Evolutionary conservation across 108 stramenopile genomes (phyloP).

Genomic region (Stephanodiscus minutulus): DNA sequence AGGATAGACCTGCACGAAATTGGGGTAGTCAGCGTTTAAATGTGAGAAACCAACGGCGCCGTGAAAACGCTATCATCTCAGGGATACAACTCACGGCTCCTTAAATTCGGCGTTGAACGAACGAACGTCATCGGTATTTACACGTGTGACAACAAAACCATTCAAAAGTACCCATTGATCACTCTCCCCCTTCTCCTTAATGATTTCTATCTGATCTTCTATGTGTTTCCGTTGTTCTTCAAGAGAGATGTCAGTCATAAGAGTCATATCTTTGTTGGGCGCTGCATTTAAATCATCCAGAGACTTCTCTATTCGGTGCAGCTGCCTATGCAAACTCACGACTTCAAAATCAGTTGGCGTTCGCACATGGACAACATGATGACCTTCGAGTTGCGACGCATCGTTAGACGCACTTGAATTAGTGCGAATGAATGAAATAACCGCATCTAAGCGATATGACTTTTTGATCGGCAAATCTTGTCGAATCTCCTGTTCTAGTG

Average conservation of each 20-base stretch:
- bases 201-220: conserved; percentile 31
- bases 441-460: conserved; percentile 67
- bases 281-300: conserved; percentile 10
- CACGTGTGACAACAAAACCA: conserved; percentile 70
- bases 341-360: conserved; percentile 49
- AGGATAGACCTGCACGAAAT: conserved; percentile 22
- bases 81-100: conserved; percentile 61
- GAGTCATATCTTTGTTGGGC: conserved; percentile 20
- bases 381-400: conserved; percentile 37
- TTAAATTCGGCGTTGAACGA: conserved; percentile 74
- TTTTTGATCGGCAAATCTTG: conserved; percentile 33
- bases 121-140: conserved; percentile 68
- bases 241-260: conserved; percentile 22
- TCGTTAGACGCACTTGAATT: conserved; percentile 16
- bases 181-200: conserved; percentile 11
- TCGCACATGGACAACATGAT: conserved; percentile 79
- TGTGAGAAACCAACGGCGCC: neutral
- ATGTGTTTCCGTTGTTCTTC: conserved; percentile 27
- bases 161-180: conserved; percentile 82
- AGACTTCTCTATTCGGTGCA: conserved; percentile 31
- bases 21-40: neutral
- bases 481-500: conserved; percentile 2
- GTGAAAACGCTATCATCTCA: neutral
- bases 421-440: conserved; percentile 61
- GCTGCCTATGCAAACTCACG: conserved; percentile 41